These are phyloP conservation scores for Boletus eberwhitei DNA, from an alignment of 768 basidiomycete genomes.

Conservation along the genomic window DNA sequence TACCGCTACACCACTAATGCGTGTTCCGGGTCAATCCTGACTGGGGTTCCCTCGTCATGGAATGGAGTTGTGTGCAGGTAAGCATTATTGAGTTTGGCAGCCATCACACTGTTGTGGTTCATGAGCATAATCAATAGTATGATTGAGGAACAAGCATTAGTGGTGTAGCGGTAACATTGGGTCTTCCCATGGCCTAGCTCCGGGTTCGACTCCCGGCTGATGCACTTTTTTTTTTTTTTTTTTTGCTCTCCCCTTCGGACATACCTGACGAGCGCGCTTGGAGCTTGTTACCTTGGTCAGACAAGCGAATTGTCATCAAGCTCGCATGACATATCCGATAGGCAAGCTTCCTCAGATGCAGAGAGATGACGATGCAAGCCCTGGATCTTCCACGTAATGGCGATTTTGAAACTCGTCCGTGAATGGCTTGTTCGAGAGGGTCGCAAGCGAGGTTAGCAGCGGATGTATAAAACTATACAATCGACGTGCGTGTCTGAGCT, in stretches of 20 bases:
- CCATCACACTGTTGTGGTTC: too few species aligned
- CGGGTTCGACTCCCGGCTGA: conserved; percentile 60
- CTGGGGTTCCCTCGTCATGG: too few species aligned
- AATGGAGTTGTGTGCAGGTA: too few species aligned
- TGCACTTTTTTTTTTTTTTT: conserved; percentile 28
- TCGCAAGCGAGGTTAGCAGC: conserved; percentile 53
- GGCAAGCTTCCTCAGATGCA: too few species aligned
- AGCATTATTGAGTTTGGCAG: too few species aligned
- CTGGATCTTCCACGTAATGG: conserved; percentile 26
- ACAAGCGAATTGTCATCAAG: too few species aligned
- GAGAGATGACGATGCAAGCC: too few species aligned
- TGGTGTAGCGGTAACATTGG: conserved; percentile 88
- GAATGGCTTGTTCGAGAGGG: conserved; percentile 60
- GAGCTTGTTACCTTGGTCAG: too few species aligned
- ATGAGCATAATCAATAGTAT: too few species aligned
- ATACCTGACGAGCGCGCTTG: too few species aligned
- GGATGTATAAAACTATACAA: conserved; percentile 11
- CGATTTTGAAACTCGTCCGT: conserved; percentile 60
- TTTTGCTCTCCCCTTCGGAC: neutral
- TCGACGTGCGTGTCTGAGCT: neutral
- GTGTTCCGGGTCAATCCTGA: neutral
- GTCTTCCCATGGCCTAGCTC: conserved; percentile 75
- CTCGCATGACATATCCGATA: too few species aligned
- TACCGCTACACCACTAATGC: conserved; percentile 72
- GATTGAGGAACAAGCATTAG: conserved; percentile 23